Evolutionary conservation across 345 rosid species (phyloP), one percentile per base, ranked within the genome.

Genomic region (Camelina neglecta): DNA sequence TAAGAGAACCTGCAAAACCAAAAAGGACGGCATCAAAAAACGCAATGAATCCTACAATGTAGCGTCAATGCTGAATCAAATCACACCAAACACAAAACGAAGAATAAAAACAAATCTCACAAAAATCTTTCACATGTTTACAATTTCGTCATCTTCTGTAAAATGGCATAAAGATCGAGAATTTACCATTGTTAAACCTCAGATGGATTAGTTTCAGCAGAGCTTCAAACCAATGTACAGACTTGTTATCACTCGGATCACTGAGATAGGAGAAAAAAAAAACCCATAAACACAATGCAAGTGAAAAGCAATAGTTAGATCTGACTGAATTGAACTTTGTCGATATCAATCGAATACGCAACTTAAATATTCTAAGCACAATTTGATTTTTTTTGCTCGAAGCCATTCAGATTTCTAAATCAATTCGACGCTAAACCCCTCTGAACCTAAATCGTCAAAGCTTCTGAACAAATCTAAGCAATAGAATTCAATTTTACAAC

Each of bases 1-100:
- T 77, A 92, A 81, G 62, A 80, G 80, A 76, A 88, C 97, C 98
- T 94, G 57, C 9, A 54, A 42, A 29, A 38, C 31, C 38, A 64
- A 18, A 44, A 20, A 51, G 35, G 41, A 51, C 33, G 9, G n/a
- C 12, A 50, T 49, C 2, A 62, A 45, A 15, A 56, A 16, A 13
- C 11, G 9, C 31, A 67, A 24, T 47, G 51, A 58, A n/a, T 47
- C 10, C 1, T 57, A 29, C 4, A 65, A 7, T 45, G 11, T 33
- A 74, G 31, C 8, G 6, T 24, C 41, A 65, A 65, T 73, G 50
- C 56, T 59, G 68, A 67, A 50, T 39, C 20, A 15, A 60, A 75
- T 20, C 41, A 11, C 11, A 50, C 11, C 10, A 49, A 60, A 21
- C 23, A 61, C 41, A 11, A 38, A 49, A 21, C 26, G 6, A 58